Conservation (phyloP, 192 early-diverging fungal genomes). For the Entrophospora sp. region DNA sequence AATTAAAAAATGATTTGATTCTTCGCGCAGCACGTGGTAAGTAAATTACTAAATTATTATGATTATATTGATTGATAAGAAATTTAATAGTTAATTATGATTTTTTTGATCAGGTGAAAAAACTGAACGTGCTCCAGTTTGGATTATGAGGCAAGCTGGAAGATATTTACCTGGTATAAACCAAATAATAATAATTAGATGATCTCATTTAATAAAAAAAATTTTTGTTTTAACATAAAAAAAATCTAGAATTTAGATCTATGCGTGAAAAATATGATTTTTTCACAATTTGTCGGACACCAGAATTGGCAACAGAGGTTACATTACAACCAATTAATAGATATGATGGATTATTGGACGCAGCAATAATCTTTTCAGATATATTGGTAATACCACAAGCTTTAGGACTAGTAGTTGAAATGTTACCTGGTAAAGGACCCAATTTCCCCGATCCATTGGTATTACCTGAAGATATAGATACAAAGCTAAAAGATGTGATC, state of each 20-base stretch:
- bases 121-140: constrained; percentile 77
- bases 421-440: constrained; percentile 86
- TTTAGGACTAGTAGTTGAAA: constrained; percentile 88
- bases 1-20: constrained; percentile 86
- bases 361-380: constrained; percentile 97
- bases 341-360: constrained; percentile 82
- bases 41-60: neutral
- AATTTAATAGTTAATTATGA: neutral
- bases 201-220: no score
- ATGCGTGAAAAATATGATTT: constrained; percentile 82
- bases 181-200: no score
- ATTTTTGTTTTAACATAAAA: no score
- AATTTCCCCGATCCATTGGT: constrained; percentile 78
- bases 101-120: constrained; percentile 39
- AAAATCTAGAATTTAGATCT: constrained; percentile 74
- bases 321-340: constrained; percentile 96
- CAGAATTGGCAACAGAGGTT: constrained; percentile 85
- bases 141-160: constrained; percentile 99
- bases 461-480: constrained; percentile 54
- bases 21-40: constrained; percentile 75
- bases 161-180: constrained; percentile 83
- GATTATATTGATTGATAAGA: neutral
- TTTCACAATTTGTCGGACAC: constrained; percentile 89
- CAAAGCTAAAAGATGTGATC: constrained; percentile 47
- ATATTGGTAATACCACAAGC: constrained; percentile 97